phyloP scores from a whole-genome alignment of 2,329 filamentous ascomycete genomes.

The Davidsoniella australis region DNA sequence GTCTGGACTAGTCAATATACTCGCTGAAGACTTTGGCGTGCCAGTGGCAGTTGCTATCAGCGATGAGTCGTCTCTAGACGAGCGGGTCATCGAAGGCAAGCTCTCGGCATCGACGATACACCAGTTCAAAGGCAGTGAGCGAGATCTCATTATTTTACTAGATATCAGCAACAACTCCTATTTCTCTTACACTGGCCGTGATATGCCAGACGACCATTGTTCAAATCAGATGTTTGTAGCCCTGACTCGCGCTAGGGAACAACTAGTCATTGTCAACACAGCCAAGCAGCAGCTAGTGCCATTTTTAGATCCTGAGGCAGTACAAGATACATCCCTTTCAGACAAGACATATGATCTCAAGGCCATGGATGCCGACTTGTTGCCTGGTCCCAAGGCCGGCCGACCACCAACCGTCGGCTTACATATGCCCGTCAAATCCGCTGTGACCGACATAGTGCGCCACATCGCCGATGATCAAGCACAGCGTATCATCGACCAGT shows the following conservation, averaged over 20 bases:
- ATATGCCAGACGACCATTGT: slow-evolving; percentile 18
- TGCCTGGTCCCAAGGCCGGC: slow-evolving; percentile 2
- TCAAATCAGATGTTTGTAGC: slow-evolving; percentile 19
- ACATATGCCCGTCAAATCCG: neutral
- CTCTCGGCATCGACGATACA: slow-evolving; percentile 19
- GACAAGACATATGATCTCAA: slow-evolving; percentile 5
- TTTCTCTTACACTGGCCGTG: slow-evolving; percentile 15
- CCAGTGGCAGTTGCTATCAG: slow-evolving; percentile 15
- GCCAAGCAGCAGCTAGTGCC: slow-evolving; percentile 14
- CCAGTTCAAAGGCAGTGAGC: slow-evolving; percentile 21
- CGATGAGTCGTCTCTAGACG: slow-evolving; percentile 16
- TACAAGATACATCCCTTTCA: slow-evolving; percentile 3
- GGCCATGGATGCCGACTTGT: neutral
- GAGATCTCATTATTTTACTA: slow-evolving; percentile 18
- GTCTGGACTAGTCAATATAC: neutral
- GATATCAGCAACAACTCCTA: slow-evolving; percentile 16
- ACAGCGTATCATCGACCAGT: slow-evolving; percentile 11
- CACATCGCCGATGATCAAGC: slow-evolving; percentile 16
- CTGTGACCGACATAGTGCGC: slow-evolving; percentile 15
- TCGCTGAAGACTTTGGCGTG: slow-evolving; percentile 11
- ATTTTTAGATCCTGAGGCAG: slow-evolving; percentile 13
- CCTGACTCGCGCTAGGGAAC: slow-evolving; percentile 17
- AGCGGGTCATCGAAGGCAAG: slow-evolving; percentile 17
- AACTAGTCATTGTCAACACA: slow-evolving; percentile 18
- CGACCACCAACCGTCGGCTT: neutral